These are phyloP conservation scores for Pelargonium cotyledonis DNA, from an alignment of 441 rosid species.

Conservation along the genomic window DNA sequence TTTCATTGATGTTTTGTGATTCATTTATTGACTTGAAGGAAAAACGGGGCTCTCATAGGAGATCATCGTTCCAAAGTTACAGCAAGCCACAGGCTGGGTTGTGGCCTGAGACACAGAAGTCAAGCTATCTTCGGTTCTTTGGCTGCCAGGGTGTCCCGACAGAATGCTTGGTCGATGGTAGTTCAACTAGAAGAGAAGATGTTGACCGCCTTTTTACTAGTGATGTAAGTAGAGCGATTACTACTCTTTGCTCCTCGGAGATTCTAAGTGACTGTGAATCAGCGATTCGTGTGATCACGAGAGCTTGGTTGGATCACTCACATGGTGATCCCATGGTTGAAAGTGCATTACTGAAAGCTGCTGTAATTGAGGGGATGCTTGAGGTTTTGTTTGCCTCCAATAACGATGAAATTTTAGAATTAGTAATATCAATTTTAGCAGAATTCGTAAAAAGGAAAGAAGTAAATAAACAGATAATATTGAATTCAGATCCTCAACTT, in stretches of 20 bases:
- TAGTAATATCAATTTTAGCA: constrained; percentile 42
- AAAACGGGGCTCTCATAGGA: constrained; percentile 20
- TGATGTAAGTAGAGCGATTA: constrained; percentile 34
- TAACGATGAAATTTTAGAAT: constrained; percentile 47
- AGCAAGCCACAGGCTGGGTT: constrained; percentile 17
- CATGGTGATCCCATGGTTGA: constrained; percentile 30
- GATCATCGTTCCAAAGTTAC: constrained; percentile 25
- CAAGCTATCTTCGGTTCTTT: constrained; percentile 26
- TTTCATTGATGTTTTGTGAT: constrained; percentile 12
- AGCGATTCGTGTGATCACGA: constrained; percentile 35
- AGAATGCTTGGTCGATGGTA: constrained; percentile 31
- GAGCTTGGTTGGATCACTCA: constrained; percentile 39
- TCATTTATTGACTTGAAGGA: constrained; percentile 24
- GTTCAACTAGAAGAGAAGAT: constrained; percentile 17
- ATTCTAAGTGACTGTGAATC: constrained; percentile 38
- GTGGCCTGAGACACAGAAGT: constrained; percentile 26
- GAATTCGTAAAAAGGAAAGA: constrained; percentile 35
- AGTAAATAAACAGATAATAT: constrained; percentile 29
- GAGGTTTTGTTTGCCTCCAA: constrained; percentile 45
- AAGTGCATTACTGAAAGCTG: constrained; percentile 33
- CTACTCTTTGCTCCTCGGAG: constrained; percentile 35
- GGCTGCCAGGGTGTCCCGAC: constrained; percentile 35
- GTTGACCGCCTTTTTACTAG: constrained; percentile 17
- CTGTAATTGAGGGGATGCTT: constrained; percentile 41
- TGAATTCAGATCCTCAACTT: constrained; percentile 44